phyloP scores from a whole-genome alignment of 2,329 filamentous ascomycete genomes.

The Aureobasidium sp. region DNA sequence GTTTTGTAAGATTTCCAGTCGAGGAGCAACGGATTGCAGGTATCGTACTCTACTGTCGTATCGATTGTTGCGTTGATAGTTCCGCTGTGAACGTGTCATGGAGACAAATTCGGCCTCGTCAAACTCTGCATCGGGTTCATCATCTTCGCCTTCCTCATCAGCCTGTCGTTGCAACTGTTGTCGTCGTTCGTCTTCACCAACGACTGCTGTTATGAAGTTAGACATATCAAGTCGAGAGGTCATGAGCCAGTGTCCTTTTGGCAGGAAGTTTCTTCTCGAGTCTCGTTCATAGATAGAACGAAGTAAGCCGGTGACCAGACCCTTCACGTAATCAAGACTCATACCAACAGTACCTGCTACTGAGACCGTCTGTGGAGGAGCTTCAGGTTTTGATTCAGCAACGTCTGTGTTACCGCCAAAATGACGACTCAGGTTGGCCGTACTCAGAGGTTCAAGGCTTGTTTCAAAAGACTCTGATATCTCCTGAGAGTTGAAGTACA shows the following conservation, averaged over 20 bases:
- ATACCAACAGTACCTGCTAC: conserved; percentile 59
- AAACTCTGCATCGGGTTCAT: conserved; percentile 28
- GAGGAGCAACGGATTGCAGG: conserved; percentile 70
- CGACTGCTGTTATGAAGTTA: conserved; percentile 76
- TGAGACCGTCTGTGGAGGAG: conserved; percentile 31
- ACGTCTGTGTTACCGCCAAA: conserved; percentile 8
- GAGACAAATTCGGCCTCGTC: conserved; percentile 21
- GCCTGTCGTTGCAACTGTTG: conserved; percentile 59
- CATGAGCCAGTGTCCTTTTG: conserved; percentile 89
- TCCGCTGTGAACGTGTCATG: not conserved
- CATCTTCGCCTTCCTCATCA: conserved; percentile 40
- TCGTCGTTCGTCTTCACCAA: conserved; percentile 72
- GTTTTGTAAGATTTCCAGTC: conserved; percentile 83
- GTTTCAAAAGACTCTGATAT: conserved; percentile 26
- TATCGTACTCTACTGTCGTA: conserved; percentile 61
- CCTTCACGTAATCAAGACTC: conserved; percentile 68
- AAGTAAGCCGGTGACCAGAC: conserved; percentile 69
- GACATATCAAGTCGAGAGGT: conserved; percentile 79
- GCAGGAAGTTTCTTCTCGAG: conserved; percentile 76
- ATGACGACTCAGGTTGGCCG: conserved; percentile 20
- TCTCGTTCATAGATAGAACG: conserved; percentile 89
- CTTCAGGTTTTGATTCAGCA: conserved; percentile 16
- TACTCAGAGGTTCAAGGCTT: conserved; percentile 1
- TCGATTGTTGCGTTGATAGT: conserved; percentile 49
- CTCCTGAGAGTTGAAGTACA: conserved; percentile 76